Evolutionary conservation across 2,329 filamentous ascomycete species (phyloP).

Genomic region (Aureobasidium sp.): DNA sequence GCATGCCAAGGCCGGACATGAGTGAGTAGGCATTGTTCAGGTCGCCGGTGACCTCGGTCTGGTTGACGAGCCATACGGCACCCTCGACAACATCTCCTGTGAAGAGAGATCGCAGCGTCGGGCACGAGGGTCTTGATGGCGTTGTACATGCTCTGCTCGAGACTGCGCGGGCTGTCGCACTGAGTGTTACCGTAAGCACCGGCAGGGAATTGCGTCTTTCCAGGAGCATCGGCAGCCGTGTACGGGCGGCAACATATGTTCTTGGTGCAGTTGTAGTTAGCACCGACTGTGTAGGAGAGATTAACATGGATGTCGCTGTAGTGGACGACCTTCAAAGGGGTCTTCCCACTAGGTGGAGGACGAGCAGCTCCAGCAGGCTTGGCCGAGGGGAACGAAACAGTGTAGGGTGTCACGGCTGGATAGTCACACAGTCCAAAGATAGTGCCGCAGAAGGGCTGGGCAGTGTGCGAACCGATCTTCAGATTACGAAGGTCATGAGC

Average conservation of each 20-base stretch:
- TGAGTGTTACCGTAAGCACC: constrained; percentile 46
- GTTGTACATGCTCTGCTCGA: constrained; percentile 47
- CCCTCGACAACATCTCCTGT: constrained; percentile 53
- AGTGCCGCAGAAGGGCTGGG: constrained; percentile 45
- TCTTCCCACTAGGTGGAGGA: constrained; percentile 38
- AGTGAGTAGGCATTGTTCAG: constrained; percentile 40
- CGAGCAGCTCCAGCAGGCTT: constrained; percentile 31
- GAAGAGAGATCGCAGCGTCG: constrained; percentile 47
- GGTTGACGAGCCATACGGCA: constrained; percentile 32
- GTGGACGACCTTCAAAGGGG: constrained; percentile 48
- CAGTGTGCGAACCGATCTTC: constrained; percentile 41
- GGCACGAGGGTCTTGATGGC: constrained; percentile 32
- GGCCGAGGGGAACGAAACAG: constrained; percentile 37
- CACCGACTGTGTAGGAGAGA: constrained; percentile 45
- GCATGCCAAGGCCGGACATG: constrained; percentile 35
- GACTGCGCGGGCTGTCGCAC: constrained; percentile 44
- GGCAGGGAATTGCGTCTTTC: constrained; percentile 42
- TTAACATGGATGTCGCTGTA: constrained; percentile 55
- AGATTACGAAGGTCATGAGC: constrained; percentile 43
- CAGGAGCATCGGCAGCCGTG: constrained; percentile 39
- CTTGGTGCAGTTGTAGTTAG: constrained; percentile 49
- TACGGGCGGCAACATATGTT: constrained; percentile 53
- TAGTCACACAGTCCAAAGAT: constrained; percentile 48
- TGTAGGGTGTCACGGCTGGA: constrained; percentile 38
- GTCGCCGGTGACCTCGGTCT: constrained; percentile 27